Conservation (phyloP, 768 basidiomycete species). For the Mrakia blollopis region DNA sequence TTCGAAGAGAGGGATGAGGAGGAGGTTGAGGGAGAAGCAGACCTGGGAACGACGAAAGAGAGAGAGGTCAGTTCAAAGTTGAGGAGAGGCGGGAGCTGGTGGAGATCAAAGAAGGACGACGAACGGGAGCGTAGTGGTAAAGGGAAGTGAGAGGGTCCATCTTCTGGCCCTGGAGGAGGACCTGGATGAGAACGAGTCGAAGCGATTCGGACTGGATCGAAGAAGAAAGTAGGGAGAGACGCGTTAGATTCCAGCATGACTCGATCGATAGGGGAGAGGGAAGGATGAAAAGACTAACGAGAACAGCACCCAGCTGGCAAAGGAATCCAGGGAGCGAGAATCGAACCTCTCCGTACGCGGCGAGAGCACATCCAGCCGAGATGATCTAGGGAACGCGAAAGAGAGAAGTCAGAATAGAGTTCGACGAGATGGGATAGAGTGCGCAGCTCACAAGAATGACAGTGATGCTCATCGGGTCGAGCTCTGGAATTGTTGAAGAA, state of each 20-base stretch:
- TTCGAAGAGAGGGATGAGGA: conserved; percentile 85
- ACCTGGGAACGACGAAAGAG: neutral
- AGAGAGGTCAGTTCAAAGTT: neutral
- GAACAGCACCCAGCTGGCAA: conserved; percentile 67
- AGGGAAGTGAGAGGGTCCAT: conserved; percentile 97
- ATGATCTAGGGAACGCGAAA: conserved; percentile 52
- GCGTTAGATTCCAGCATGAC: neutral
- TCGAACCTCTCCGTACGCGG: conserved; percentile 66
- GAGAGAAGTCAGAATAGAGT: neutral
- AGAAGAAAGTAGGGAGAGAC: neutral
- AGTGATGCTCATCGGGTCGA: conserved; percentile 11
- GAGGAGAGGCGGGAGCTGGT: neutral
- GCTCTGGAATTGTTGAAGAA: neutral
- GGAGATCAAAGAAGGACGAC: neutral
- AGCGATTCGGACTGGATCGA: conserved; percentile 16
- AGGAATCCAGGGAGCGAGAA: conserved; percentile 85
- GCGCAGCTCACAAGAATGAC: conserved; percentile 8
- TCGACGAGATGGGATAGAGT: neutral
- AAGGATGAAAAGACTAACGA: neutral
- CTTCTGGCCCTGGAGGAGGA: conserved; percentile 88
- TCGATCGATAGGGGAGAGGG: neutral
- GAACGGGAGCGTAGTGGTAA: conserved; percentile 61
- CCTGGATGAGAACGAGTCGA: conserved; percentile 90
- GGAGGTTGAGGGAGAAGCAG: conserved; percentile 81
- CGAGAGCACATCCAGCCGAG: conserved; percentile 62